Base-by-base conservation (phyloP, 2,329 filamentous ascomycete genomes). In the Penicillium sclerotiorum region DNA sequence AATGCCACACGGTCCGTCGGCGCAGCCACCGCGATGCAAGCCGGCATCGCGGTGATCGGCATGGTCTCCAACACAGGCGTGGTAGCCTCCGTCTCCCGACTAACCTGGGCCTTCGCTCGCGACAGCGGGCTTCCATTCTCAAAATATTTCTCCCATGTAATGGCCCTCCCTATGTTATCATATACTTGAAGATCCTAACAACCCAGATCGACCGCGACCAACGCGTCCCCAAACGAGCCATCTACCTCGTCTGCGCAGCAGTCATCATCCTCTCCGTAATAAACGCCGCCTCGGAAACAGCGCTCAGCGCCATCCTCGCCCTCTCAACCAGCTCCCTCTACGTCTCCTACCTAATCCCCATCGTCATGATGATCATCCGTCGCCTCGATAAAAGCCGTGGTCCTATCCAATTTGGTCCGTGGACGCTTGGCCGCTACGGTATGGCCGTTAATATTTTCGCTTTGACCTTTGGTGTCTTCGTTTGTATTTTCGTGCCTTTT, bases 101-200 rank as follows among this genome's bases (percentile, higher is more conserved):
- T 80, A 1, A 73, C 75, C 0, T 80, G 77, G 77, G 74, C 74
- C 0, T 80, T 78, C 66, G 73, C 77, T 11, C 62, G 73, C 4
- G 78, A 80, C 47, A 74, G 74, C 3, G 77, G 73, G 5, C 57
- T 79, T 0, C 76, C 76, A 0, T 46, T 46, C 23, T 46, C 43
- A 5, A 59, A 43, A 23, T 63, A 57, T 21, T 59, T 63, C 35
- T 38, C 57, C 22, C 46, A 56, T 25, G 58, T 60, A 37, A 9
- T n/a, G n/a, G 56, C 22, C 13, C 18, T n/a, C 15, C 21, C n/a
- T 22, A 5, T 2, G 28, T 20, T 30, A 27, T 21, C 22, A n/a
- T n/a, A n/a, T n/a, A n/a, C n/a, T n/a, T n/a, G n/a, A n/a, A n/a
- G n/a, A n/a, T n/a, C 17, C 43, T 55, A n/a, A 55, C 23, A 45